These are phyloP conservation scores for Sporothrix pallida DNA, from an alignment of 2,329 filamentous ascomycete species.

Conservation along the genomic window DNA sequence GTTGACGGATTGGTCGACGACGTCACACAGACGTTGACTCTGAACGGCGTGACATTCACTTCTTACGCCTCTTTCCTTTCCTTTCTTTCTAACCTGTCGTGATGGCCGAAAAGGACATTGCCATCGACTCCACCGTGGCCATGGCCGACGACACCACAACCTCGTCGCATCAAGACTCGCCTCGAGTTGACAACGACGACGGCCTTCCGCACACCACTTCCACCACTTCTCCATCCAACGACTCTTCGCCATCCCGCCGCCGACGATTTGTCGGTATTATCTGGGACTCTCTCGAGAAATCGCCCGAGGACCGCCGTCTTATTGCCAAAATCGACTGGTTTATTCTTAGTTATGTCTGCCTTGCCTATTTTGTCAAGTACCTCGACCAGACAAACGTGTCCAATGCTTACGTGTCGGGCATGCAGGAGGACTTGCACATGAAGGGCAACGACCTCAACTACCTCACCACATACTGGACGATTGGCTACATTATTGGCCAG, in stretches of 20 bases:
- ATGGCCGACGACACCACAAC: neutral
- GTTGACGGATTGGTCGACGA: neutral
- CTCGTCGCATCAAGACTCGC: neutral
- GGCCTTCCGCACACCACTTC: neutral
- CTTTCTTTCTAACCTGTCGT: neutral
- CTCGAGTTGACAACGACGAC: neutral
- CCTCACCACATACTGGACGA: constrained; percentile 59
- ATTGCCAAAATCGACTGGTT: constrained; percentile 47
- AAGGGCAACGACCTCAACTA: constrained; percentile 60
- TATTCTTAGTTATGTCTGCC: constrained; percentile 47
- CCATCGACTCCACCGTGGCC: constrained; percentile 17
- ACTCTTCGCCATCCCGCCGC: neutral
- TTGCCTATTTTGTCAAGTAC: constrained; percentile 50
- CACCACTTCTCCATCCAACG: neutral
- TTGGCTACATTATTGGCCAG: constrained; percentile 62
- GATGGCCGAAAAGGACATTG: constrained; percentile 16
- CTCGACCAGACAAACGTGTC: constrained; percentile 46
- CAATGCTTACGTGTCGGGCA: constrained; percentile 51
- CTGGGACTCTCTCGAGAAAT: constrained; percentile 47
- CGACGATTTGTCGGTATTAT: constrained; percentile 43
- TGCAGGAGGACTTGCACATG: constrained; percentile 59
- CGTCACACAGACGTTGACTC: neutral
- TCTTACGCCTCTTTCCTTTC: neutral
- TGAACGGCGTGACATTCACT: neutral
- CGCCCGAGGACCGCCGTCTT: constrained; percentile 44